Conservation (phyloP, 1,284 basidiomycete species). For the Rhodotorula sp. region DNA sequence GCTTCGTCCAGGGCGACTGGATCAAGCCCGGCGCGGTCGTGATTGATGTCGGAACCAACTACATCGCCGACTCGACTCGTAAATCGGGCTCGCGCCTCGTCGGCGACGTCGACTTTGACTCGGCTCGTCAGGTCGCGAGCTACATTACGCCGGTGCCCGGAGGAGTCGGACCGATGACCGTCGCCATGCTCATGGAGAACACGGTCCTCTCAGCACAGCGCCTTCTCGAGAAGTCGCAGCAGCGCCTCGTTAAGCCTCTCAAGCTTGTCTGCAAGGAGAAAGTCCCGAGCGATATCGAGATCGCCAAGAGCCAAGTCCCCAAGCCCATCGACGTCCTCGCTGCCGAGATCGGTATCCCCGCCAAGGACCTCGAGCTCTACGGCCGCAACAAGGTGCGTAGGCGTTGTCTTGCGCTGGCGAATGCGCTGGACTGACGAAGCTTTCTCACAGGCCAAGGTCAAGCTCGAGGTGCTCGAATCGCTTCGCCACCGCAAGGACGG, state of each 20-base stretch:
- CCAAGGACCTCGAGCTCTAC: slow-evolving; percentile 88
- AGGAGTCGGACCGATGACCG: slow-evolving; percentile 99
- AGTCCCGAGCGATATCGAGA: slow-evolving; percentile 92
- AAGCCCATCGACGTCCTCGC: slow-evolving; percentile 84
- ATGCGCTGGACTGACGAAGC: neutral
- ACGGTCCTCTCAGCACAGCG: slow-evolving; percentile 81
- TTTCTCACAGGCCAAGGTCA: slow-evolving; percentile 70
- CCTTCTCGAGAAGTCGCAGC: slow-evolving; percentile 65
- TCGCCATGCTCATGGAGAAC: slow-evolving; percentile 97
- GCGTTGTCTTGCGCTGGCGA: neutral
- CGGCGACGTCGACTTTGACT: slow-evolving; percentile 87
- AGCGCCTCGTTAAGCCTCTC: slow-evolving; percentile 69
- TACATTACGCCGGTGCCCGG: slow-evolving; percentile 97
- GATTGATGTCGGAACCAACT: slow-evolving; percentile 98
- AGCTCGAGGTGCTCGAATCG: slow-evolving; percentile 81
- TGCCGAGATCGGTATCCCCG: slow-evolving; percentile 79
- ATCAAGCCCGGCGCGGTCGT: slow-evolving; percentile 90
- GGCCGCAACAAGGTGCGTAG: slow-evolving; percentile 73
- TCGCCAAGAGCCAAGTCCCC: slow-evolving; percentile 90
- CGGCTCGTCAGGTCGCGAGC: slow-evolving; percentile 73
- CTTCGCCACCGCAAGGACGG: slow-evolving; percentile 77
- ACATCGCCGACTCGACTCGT: slow-evolving; percentile 82
- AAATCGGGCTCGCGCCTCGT: slow-evolving; percentile 95
- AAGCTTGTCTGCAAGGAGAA: slow-evolving; percentile 73
- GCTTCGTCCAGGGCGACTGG: slow-evolving; percentile 91